phyloP scores from a whole-genome alignment of 345 rosid genomes.

The Anastatica hierochuntica region DNA sequence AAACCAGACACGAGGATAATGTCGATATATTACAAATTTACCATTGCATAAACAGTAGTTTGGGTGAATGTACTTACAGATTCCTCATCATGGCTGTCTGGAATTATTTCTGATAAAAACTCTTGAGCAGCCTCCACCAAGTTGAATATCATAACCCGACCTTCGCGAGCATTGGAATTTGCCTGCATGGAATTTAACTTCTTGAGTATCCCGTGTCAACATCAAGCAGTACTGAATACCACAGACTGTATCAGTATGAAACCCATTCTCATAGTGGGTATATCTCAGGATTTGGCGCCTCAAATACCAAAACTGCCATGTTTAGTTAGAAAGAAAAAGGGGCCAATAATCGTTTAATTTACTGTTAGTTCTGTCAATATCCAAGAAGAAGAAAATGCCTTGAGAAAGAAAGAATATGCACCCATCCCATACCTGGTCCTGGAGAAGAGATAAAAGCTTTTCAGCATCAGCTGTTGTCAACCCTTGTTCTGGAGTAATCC shows the following conservation, averaged over 20 bases:
- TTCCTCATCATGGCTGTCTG: conserved; percentile 35
- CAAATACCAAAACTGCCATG: not conserved
- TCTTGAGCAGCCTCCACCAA: conserved; percentile 98
- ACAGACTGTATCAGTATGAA: not conserved
- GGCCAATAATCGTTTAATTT: not conserved
- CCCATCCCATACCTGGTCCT: conserved; percentile 55
- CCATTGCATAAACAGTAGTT: not conserved
- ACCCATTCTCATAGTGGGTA: not conserved
- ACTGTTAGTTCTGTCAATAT: not conserved
- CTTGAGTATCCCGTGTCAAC: not conserved
- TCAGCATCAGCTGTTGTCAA: conserved; percentile 58
- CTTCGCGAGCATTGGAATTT: conserved; percentile 76
- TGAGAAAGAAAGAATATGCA: not conserved
- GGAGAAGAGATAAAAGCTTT: conserved; percentile 69
- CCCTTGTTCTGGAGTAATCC: conserved; percentile 74
- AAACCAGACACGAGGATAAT: not conserved
- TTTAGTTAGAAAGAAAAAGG: not conserved
- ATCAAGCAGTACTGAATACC: not conserved
- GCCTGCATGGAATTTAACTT: conserved; percentile 37
- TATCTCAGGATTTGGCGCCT: not conserved
- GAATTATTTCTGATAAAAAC: conserved; percentile 75
- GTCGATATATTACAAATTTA: not conserved
- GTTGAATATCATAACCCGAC: conserved; percentile 91
- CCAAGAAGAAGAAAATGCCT: not conserved
- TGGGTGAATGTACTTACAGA: conserved; percentile 40